Evolutionary conservation across 2,329 filamentous ascomycete genomes (phyloP).

Genomic region (Diplodia mutila): DNA sequence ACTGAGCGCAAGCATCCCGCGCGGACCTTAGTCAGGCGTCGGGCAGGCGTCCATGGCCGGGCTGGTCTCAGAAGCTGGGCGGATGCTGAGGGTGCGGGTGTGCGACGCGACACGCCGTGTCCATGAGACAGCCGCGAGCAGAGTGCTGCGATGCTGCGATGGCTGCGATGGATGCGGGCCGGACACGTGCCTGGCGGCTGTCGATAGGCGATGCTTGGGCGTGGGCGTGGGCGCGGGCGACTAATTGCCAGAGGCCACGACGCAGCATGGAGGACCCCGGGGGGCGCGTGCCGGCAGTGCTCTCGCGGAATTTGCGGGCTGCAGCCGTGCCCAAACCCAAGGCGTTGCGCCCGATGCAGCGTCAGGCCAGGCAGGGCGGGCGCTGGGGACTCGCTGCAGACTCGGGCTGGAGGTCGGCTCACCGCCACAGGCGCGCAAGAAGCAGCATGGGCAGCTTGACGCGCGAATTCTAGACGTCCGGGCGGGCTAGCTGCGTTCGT

Average conservation of each 20-base stretch:
- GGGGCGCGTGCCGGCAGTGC: not conserved
- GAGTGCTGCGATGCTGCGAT: no score
- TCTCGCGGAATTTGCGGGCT: not conserved
- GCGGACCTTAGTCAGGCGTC: slow-evolving; percentile 16
- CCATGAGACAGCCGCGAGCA: not conserved
- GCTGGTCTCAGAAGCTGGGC: not conserved
- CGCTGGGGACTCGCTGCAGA: not conserved
- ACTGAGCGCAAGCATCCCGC: slow-evolving; percentile 13
- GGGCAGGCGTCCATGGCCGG: not conserved
- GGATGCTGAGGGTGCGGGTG: not conserved
- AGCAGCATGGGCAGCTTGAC: not conserved
- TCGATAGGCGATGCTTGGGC: not conserved
- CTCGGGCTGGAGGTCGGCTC: not conserved
- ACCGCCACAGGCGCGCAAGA: slow-evolving; percentile 19
- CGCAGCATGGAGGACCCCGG: slow-evolving; percentile 8
- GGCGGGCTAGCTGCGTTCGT: slow-evolving; percentile 19
- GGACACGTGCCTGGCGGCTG: not conserved
- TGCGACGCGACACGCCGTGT: not conserved
- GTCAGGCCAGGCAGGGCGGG: not conserved
- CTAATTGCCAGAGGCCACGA: slow-evolving; percentile 23
- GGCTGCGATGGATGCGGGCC: no score
- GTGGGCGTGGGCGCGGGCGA: slow-evolving; percentile 7
- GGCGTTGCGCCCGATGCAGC: not conserved
- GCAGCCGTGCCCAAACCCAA: slow-evolving; percentile 24
- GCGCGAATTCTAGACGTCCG: slow-evolving; percentile 19